Base-by-base conservation (phyloP, 163 green algal species). In the Scenedesmus sp. region DNA sequence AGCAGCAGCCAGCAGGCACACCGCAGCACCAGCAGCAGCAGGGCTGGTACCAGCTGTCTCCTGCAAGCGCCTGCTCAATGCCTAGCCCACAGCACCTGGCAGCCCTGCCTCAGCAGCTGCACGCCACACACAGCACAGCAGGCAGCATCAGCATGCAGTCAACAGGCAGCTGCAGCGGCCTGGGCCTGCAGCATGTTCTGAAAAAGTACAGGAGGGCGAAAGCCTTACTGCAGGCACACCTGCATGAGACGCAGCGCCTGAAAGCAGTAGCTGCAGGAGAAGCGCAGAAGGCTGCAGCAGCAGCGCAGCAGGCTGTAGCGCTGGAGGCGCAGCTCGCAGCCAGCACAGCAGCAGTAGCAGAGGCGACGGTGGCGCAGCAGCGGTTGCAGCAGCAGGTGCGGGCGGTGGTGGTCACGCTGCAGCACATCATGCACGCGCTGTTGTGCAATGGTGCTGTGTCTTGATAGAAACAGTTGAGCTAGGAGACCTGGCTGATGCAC, bases 181-280 rank as follows among this genome's bases (percentile, higher is more conserved):
- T 90, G 46, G 67, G 57, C 15, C 12, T 86, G 56, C 74, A 46
- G 2, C 73, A 77, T 15, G 74, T 91, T 12, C 9, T 91, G 10
- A 85, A 77, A 52, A 91, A 91, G 87, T 91, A 91, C 74, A 57
- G 67, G 55, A 18, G 87, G 4, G 87, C 87, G 4, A 91, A 91
- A 57, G 55, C 73, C 57, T 57, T 91, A 2, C 74, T 91, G 56
- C 73, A 86, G 79, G 59, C 87, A 12, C 87, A 91, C 3, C n/a
- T 91, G 70, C 86, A 84, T 26, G 86, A 90, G 64, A 82, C 76
- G 18, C 86, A 90, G 55, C 86, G 86, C 54, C 86, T 90, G 16
- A 84, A 90, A 57, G 70, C 18, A 34, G 67, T 73, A 26, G 86
- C 55, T 59, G 86, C 67, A 26, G 34, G 23, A 52, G 67, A 84